phyloP scores from a whole-genome alignment of 306 rosid genomes.

The Quercus rubra region DNA sequence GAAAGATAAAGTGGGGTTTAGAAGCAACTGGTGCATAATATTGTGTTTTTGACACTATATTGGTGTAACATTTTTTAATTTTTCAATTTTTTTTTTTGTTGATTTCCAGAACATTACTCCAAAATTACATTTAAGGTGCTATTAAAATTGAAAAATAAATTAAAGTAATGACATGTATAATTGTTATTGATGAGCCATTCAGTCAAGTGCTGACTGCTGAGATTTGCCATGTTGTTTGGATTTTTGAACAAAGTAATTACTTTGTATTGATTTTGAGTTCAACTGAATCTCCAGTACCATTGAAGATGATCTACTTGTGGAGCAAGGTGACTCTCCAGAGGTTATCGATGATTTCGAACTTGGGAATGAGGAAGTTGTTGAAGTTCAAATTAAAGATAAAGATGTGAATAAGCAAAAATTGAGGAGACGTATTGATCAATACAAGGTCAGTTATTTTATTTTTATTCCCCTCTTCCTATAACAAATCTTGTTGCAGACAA shows the following conservation, averaged over 20 bases:
- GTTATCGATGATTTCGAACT: constrained; percentile 86
- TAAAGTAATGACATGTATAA: neutral
- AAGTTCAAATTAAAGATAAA: constrained; percentile 70
- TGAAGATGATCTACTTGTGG: constrained; percentile 80
- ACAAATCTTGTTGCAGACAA: no score
- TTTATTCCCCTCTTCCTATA: neutral
- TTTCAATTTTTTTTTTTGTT: neutral
- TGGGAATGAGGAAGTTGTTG: constrained; percentile 71
- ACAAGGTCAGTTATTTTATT: constrained; percentile 45
- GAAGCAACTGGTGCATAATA: neutral
- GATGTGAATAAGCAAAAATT: constrained; percentile 65
- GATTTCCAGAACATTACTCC: neutral
- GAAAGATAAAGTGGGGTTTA: neutral
- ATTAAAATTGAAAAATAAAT: neutral
- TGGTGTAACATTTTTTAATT: neutral
- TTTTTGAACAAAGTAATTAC: neutral
- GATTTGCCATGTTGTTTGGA: neutral
- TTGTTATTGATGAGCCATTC: neutral
- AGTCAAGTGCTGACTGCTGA: neutral
- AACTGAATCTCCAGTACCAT: constrained; percentile 53
- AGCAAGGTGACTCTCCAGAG: constrained; percentile 71
- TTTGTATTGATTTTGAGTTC: neutral
- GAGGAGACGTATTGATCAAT: constrained; percentile 57
- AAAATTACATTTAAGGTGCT: neutral
- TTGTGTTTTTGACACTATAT: neutral